Percentiles rank a stretch among this genome's conserved stretches.
These are phyloP conservation scores for Paratinospora sagittata DNA, from an alignment of 164 flowering plant genomes.

Conservation along the genomic window DNA sequence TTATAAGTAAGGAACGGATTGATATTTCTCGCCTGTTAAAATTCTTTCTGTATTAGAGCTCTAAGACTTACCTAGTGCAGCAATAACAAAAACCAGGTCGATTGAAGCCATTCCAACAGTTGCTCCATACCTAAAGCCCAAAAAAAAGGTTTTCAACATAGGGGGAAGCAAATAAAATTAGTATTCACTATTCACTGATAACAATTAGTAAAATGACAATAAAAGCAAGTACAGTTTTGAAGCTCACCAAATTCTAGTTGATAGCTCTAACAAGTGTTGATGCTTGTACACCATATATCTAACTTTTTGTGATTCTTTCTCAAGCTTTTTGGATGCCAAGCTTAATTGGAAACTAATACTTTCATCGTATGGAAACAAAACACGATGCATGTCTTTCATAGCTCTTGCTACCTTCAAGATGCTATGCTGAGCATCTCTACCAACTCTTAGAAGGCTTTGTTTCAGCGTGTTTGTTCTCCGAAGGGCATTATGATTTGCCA, in stretches of 20 bases:
- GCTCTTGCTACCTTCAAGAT: too few species aligned
- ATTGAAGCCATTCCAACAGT: slow-evolving; percentile 29
- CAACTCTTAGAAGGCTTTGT: slow-evolving; percentile 26
- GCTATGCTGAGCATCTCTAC: slow-evolving; percentile 24
- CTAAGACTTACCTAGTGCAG: slow-evolving; percentile 20
- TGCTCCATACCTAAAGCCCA: slow-evolving; percentile 29
- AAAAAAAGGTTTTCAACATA: not conserved
- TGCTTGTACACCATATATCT: slow-evolving; percentile 21
- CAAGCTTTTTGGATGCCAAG: slow-evolving; percentile 25
- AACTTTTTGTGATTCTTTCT: slow-evolving; percentile 25
- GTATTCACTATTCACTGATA: too few species aligned
- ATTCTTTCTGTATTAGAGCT: not conserved
- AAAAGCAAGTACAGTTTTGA: too few species aligned
- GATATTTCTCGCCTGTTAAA: not conserved
- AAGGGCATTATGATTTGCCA: slow-evolving; percentile 22
- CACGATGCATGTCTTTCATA: too few species aligned
- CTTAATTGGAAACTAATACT: too few species aligned
- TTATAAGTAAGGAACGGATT: too few species aligned
- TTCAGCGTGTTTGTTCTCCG: slow-evolving; percentile 25
- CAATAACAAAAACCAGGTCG: slow-evolving; percentile 31
- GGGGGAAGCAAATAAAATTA: not conserved
- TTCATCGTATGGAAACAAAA: too few species aligned
- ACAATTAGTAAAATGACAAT: too few species aligned
- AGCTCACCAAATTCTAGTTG: too few species aligned
- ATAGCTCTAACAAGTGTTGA: slow-evolving; percentile 23